Conservation (phyloP, 2,329 filamentous ascomycete genomes). For the Microsporum audouinii region DNA sequence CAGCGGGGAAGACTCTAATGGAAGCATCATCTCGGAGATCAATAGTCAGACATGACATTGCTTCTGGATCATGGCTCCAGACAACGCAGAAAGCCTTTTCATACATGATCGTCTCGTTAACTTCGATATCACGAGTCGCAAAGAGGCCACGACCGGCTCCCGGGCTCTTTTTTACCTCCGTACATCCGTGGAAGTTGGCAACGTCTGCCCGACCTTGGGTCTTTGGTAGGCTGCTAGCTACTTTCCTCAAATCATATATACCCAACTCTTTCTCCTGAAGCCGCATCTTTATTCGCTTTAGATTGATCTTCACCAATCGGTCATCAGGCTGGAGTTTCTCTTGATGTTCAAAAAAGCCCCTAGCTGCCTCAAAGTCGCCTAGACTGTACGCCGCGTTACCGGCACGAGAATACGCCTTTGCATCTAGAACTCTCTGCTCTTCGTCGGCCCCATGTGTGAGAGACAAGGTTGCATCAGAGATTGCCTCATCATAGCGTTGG, state of each 20-base stretch:
- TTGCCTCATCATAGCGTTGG: neutral
- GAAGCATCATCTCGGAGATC: neutral
- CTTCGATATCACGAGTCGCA: conserved; percentile 36
- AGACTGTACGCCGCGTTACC: neutral
- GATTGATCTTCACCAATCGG: conserved; percentile 19
- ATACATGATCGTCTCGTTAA: conserved; percentile 44
- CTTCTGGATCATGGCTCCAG: neutral
- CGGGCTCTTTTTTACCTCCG: neutral
- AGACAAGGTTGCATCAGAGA: neutral
- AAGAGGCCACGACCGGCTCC: conserved; percentile 40
- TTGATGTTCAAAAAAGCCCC: neutral
- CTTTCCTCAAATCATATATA: conserved; percentile 9
- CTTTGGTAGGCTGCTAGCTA: neutral
- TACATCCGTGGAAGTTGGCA: neutral
- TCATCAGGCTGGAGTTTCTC: neutral
- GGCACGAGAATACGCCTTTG: neutral
- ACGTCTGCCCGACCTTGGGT: neutral
- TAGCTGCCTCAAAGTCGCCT: neutral
- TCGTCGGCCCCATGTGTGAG: neutral
- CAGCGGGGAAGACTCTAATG: neutral
- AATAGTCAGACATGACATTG: neutral
- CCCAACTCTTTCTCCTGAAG: conserved; percentile 16
- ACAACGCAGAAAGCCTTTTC: conserved; percentile 43
- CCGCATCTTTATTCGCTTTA: conserved; percentile 17
- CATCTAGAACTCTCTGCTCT: neutral